Evolutionary conservation across 2,329 filamentous ascomycete species (phyloP), one percentile per base, ranked within the genome.

Genomic region (Nemania sp.): DNA sequence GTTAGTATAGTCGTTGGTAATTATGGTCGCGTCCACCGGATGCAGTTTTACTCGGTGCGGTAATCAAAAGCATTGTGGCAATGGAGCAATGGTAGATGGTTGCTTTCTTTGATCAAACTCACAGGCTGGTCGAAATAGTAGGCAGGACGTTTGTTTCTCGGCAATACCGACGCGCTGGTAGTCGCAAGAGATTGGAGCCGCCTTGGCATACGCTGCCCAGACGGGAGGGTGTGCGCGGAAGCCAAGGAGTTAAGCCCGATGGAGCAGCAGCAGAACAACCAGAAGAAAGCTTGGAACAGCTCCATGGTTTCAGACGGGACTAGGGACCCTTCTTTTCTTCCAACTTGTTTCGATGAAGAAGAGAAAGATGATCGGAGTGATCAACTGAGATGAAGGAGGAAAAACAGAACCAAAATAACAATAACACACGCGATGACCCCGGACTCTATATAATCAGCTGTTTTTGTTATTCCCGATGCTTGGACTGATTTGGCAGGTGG

Each of bases 61-160:
- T n/a, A n/a, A n/a, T n/a, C n/a, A n/a, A n/a, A n/a, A n/a, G n/a
- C n/a, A n/a, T n/a, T n/a, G n/a, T n/a, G n/a, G n/a, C n/a, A n/a
- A n/a, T n/a, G n/a, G n/a, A n/a, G n/a, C n/a, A n/a, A n/a, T n/a
- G n/a, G n/a, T n/a, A n/a, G n/a, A n/a, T n/a, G n/a, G n/a, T n/a
- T n/a, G n/a, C n/a, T n/a, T n/a, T n/a, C n/a, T n/a, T n/a, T n/a
- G n/a, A n/a, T n/a, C n/a, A n/a, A n/a, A 13, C 57, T 50, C 53
- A 64, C 62, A 40, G 54, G 45, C 20, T 64, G 62, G 29, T 64
- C 59, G 18, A 64, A 64, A 37, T 64, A 64, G 20, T 64, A 59
- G 11, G 59, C 62, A 32, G 59, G 48, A 18, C 37, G 58, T 50
- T 34, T 58, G 7, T 29, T 29, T 34, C 51, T 40, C 25, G 54